Base-by-base conservation (phyloP, 1,139 yeast species). In the Debaryomyces udenii region DNA sequence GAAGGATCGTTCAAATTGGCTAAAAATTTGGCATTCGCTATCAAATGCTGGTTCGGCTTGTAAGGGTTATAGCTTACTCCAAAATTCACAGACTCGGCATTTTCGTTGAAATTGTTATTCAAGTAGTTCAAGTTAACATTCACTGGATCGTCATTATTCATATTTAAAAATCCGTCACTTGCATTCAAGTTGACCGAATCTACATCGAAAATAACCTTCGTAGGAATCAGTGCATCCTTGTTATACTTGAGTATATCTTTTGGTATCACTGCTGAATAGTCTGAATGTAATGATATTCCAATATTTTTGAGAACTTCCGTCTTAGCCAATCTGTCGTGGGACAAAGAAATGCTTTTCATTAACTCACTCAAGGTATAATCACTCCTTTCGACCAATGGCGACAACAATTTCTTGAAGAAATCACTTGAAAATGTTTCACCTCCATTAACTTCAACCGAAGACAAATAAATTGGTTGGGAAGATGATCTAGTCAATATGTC, bases 301-400 rank as follows among this genome's bases (percentile, higher is more conserved):
- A 78, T 64, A 26, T 57, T 51, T 27, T 65, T 61, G 51, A 79
- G 77, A n/a, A 76, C 76, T 16, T 70, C 69, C 9, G 80, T 72
- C 42, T 69, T 64, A 20, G 51, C 44, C 37, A 73, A 58, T 33
- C 60, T 64, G n/a, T 51, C 53, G 37, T 62, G 55, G 14, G 68
- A 54, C 6, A 41, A 38, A 9, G 61, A 57, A 23, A 70, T 55
- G 13, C 51, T 52, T 2, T 52, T 51, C 9, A 74, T 46, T 49
- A 79, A 62, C 47, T 73, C 72, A 9, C 57, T 61, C 35, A 78
- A 59, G 0, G 82, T 77, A 43, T 70, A 68, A 53, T 76, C 81
- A 33, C 76, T 64, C 1, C 65, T 55, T 9, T 54, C 59, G 22
- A 73, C 59, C 44, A 78, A 58, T 13, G 83, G 83, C 1, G 61